phyloP scores from a whole-genome alignment of 2,329 filamentous ascomycete species.

The Thielaviopsis ethacetica region DNA sequence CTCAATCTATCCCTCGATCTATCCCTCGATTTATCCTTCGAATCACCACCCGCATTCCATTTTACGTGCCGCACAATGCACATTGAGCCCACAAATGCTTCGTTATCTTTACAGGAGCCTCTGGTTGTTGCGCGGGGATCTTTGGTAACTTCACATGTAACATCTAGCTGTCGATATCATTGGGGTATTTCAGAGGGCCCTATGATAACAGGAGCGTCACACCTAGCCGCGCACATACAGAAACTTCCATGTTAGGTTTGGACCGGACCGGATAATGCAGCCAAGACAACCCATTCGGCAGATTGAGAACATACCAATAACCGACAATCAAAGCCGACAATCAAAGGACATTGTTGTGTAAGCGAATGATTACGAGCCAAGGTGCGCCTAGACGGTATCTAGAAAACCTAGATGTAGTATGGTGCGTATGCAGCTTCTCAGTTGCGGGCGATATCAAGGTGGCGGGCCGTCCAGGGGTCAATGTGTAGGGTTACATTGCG shows the following conservation, averaged over 20 bases:
- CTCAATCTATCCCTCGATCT: too few species aligned
- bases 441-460: not conserved
- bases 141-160: not conserved
- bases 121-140: not conserved
- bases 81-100: not conserved
- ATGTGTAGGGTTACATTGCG: not conserved
- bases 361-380: not conserved
- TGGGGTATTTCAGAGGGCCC: not conserved
- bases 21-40: too few species aligned
- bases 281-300: not conserved
- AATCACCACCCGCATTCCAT: not conserved
- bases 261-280: not conserved
- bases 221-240: not conserved
- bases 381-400: not conserved
- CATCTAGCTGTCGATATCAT: not conserved
- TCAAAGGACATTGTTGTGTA: not conserved
- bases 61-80: not conserved
- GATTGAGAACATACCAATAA: not conserved
- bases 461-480: not conserved
- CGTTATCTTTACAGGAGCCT: not conserved
- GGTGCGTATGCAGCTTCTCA: too few species aligned
- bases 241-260: not conserved
- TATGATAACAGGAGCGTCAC: not conserved
- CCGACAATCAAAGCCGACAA: not conserved
- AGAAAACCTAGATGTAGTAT: not conserved